A percentile compares a stretch with the other conserved stretches of the same genome.
phyloP scores from a whole-genome alignment of 148 eudicot genomes.

The Amaranthus hypochondriacus region DNA sequence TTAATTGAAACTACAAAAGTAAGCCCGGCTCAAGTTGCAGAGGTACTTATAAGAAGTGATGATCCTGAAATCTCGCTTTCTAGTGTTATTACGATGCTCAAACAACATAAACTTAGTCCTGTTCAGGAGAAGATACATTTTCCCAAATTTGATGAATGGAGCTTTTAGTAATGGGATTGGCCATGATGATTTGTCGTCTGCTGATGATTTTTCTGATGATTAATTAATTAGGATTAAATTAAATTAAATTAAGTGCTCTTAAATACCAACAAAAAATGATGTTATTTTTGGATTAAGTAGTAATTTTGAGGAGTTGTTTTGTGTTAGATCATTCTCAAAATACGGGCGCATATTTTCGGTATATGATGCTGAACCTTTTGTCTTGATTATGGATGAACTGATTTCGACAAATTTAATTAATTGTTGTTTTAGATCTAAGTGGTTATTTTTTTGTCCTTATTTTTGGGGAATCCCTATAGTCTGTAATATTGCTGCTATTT shows the following conservation, averaged over 20 bases:
- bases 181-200: neutral
- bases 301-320: too few relatives aligned
- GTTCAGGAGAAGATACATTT: neutral
- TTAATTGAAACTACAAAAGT: conserved; percentile 25
- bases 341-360: too few relatives aligned
- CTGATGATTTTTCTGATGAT: conserved; percentile 13
- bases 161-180: neutral
- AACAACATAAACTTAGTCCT: conserved; percentile 22
- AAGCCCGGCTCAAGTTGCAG: conserved; percentile 59
- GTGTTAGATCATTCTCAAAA: too few relatives aligned
- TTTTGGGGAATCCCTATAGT: too few relatives aligned
- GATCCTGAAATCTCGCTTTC: conserved; percentile 36
- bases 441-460: too few relatives aligned
- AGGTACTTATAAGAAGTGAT: conserved; percentile 46
- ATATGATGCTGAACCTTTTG: too few relatives aligned
- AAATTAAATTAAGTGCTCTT: neutral
- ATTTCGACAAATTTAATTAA: too few relatives aligned
- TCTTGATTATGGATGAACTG: too few relatives aligned
- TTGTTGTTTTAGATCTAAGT: too few relatives aligned
- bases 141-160: conserved; percentile 6
- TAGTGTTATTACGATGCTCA: conserved; percentile 35
- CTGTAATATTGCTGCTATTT: too few relatives aligned
- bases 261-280: too few relatives aligned
- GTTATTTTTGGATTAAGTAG: too few relatives aligned
- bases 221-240: neutral